A percentile compares a stretch with the other conserved stretches of the same genome.
phyloP scores from a whole-genome alignment of 495 filamentous ascomycete species.

The Talaromyces ruber region DNA sequence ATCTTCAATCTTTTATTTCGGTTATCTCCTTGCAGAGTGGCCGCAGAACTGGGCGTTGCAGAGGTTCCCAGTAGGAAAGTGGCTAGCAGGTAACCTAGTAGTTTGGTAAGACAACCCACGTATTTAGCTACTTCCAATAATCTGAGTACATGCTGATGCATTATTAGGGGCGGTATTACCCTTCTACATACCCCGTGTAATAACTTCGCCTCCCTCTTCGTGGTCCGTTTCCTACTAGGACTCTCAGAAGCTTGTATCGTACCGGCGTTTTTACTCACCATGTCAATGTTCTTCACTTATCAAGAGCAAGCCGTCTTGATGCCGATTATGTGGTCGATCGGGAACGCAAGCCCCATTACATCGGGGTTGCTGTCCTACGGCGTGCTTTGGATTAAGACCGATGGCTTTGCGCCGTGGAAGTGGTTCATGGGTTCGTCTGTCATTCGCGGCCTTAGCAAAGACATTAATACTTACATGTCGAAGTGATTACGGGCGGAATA shows the following conservation, averaged over 20 bases:
- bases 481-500: constrained; percentile 39
- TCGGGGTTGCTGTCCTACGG: constrained; percentile 33
- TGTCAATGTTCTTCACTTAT: constrained; percentile 38
- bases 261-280: constrained; percentile 27
- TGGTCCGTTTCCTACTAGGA: constrained; percentile 32
- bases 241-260: constrained; percentile 32
- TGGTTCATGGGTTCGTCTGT: constrained; percentile 26
- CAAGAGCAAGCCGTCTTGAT: constrained; percentile 32
- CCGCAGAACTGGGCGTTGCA: constrained; percentile 34
- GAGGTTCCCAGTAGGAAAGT: constrained; percentile 30
- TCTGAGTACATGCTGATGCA: background rate
- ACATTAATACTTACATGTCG: constrained; percentile 11
- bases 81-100: constrained; percentile 27
- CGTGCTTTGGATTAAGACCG: constrained; percentile 32
- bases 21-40: constrained; percentile 29
- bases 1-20: constrained; percentile 51
- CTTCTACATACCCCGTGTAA: constrained; percentile 29
- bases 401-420: constrained; percentile 29
- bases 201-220: constrained; percentile 29
- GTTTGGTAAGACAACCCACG: constrained; percentile 23
- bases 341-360: constrained; percentile 31
- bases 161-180: constrained; percentile 24
- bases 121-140: background rate
- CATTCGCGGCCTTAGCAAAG: background rate
- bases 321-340: constrained; percentile 34